These are phyloP conservation scores for Fusarium chuoi DNA, from an alignment of 2,329 filamentous ascomycete genomes.

Conservation along the genomic window DNA sequence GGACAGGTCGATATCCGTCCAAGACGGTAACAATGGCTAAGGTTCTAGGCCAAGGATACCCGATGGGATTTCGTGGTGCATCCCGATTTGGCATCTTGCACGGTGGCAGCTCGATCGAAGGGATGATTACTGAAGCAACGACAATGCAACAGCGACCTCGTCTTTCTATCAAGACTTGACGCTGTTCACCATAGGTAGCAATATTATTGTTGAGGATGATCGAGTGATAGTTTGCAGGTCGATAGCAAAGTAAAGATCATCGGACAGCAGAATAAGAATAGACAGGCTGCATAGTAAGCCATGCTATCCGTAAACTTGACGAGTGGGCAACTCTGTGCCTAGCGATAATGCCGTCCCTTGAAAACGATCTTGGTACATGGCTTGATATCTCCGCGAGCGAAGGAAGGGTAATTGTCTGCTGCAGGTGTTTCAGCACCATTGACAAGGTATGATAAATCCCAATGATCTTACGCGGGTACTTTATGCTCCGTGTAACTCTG, in stretches of 20 bases:
- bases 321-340: not conserved
- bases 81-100: not conserved
- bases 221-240: not conserved
- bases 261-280: not conserved
- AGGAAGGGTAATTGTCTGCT: not conserved
- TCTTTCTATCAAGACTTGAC: not conserved
- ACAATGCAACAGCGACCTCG: not conserved
- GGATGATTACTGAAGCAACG: not conserved
- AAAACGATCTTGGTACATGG: not conserved
- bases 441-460: slow-evolving; percentile 1
- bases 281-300: not conserved
- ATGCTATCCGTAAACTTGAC: not conserved
- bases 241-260: slow-evolving; percentile 5
- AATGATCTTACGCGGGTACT: not conserved
- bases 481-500: slow-evolving; percentile 4
- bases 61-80: not conserved
- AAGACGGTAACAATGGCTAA: slow-evolving; percentile 1
- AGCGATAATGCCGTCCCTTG: not conserved
- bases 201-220: not conserved
- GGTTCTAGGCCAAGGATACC: slow-evolving; percentile 5
- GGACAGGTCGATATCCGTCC: slow-evolving; percentile 4
- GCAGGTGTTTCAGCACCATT: not conserved
- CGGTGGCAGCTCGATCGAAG: not conserved
- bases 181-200: not conserved
- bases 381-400: slow-evolving; percentile 1